Conservation (phyloP, 768 basidiomycete genomes). For the Dioszegia crocea region DNA sequence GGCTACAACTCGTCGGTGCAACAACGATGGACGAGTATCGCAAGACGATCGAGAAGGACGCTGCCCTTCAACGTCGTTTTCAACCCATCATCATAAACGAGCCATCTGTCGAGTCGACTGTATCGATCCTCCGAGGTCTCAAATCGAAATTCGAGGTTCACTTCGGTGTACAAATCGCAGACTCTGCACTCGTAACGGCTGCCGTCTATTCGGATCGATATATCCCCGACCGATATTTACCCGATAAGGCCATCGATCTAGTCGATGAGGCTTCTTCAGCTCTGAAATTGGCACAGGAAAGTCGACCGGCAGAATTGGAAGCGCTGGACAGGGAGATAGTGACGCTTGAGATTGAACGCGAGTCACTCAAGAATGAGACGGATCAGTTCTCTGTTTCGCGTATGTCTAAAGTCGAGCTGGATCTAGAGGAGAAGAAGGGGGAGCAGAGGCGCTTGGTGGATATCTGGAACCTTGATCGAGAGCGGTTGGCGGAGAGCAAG, state of each 20-base stretch:
- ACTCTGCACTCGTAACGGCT: conserved; percentile 81
- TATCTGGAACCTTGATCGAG: conserved; percentile 60
- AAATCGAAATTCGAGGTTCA: conserved; percentile 83
- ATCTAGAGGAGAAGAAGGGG: conserved; percentile 60
- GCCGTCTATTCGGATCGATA: conserved; percentile 80
- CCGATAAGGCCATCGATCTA: conserved; percentile 75
- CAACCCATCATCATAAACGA: conserved; percentile 86
- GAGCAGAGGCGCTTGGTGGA: conserved; percentile 62
- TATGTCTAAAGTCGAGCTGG: conserved; percentile 61
- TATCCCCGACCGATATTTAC: conserved; percentile 79
- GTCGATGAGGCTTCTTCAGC: conserved; percentile 90
- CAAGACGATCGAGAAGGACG: conserved; percentile 86
- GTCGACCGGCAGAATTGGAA: conserved; percentile 80
- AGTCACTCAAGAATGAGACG: conserved; percentile 79
- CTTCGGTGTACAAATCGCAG: conserved; percentile 87
- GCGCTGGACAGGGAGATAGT: conserved; percentile 74
- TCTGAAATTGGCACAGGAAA: conserved; percentile 72
- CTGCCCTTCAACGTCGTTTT: conserved; percentile 84
- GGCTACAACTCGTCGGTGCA: conserved; percentile 81
- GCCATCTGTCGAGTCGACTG: conserved; percentile 65
- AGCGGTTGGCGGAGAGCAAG: conserved; percentile 50
- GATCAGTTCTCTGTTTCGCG: conserved; percentile 80
- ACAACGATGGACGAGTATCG: conserved; percentile 88
- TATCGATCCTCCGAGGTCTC: conserved; percentile 72
- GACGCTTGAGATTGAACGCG: conserved; percentile 82